Conservation (phyloP, 1,284 basidiomycete species). For the Marasmius fiardii region DNA sequence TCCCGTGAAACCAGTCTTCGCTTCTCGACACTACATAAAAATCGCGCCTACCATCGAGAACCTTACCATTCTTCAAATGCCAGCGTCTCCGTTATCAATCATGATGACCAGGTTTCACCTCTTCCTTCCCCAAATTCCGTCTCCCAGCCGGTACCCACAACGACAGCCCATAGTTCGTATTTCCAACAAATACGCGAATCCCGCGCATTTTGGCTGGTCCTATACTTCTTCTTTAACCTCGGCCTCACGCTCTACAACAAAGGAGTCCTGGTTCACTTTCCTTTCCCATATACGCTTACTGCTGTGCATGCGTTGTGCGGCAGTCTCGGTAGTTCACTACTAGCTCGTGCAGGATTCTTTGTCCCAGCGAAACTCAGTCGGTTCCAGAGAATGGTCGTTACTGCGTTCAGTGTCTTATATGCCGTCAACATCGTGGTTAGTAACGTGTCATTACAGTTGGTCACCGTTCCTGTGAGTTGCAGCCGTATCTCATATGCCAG, state of each 20-base stretch:
- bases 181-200: constrained; percentile 19
- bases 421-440: constrained; percentile 91
- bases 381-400: constrained; percentile 61
- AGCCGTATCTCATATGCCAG: background rate
- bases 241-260: constrained; percentile 92
- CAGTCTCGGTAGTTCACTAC: constrained; percentile 71
- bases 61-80: constrained; percentile 16
- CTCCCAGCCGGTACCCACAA: constrained; percentile 6
- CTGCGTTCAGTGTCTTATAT: constrained; percentile 83
- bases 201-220: constrained; percentile 56
- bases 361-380: constrained; percentile 54
- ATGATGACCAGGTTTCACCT: constrained; percentile 13
- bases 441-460: constrained; percentile 84
- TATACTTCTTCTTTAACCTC: constrained; percentile 91
- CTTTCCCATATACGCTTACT: constrained; percentile 90
- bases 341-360: constrained; percentile 60
- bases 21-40: constrained; percentile 10
- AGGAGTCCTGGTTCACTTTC: constrained; percentile 82
- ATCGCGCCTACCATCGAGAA: constrained; percentile 20
- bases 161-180: constrained; percentile 4
- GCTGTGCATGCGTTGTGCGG: constrained; percentile 85
- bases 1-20: constrained; percentile 3
- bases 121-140: constrained; percentile 12
- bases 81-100: constrained; percentile 3
- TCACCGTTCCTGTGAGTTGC: constrained; percentile 82